Base-by-base conservation (phyloP, 2,329 filamentous ascomycete genomes). In the Teratosphaeria pseudoeucalypti region DNA sequence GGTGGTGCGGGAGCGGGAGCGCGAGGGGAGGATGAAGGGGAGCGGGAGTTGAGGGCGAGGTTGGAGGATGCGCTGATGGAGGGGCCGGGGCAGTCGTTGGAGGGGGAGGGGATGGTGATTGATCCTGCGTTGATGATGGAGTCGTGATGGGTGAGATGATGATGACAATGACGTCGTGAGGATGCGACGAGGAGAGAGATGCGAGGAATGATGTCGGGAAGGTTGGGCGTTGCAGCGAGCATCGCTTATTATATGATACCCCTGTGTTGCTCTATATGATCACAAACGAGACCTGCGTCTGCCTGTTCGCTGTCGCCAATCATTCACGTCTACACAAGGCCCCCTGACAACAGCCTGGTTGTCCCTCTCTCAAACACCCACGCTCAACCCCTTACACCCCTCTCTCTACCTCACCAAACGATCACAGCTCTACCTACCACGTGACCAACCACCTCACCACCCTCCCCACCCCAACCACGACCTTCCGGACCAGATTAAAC, bases 391-490 rank as follows among this genome's bases (percentile, higher is more conserved):
- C 23, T 23, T 23, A 23, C 23, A 23, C 23, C 23, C 23, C 23
- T 23, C 23, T 23, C 23, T 23, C 23, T 23, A 23, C 23, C 2
- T 23, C 23, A 23, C 23, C 23, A 23, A 23, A 23, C 23, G 23
- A 23, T 23, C 2, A 23, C 23, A 23, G 23, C 23, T 23, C 23
- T 23, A 37, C 9, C 34, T 43, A 89, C 65, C 94, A 73, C 89
- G 89, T 96, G 63, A 96, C 76, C 71, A 96, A 74, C 92, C 92
- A 97, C 70, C 81, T 81, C n/a, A 88, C 78, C 10, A 82, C 80
- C 11, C 78, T 75, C 56, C 84, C 76, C 0, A 83, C 69, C 2
- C 85, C 85, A 54, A 81, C 81, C 53, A 86, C 81, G 1, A 87
- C 66, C 11, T 85, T 85, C 61, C 85, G 77, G 39, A 88, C 75